Base-by-base conservation (phyloP, 1,139 yeast species). In the Taiozyma sp. region DNA sequence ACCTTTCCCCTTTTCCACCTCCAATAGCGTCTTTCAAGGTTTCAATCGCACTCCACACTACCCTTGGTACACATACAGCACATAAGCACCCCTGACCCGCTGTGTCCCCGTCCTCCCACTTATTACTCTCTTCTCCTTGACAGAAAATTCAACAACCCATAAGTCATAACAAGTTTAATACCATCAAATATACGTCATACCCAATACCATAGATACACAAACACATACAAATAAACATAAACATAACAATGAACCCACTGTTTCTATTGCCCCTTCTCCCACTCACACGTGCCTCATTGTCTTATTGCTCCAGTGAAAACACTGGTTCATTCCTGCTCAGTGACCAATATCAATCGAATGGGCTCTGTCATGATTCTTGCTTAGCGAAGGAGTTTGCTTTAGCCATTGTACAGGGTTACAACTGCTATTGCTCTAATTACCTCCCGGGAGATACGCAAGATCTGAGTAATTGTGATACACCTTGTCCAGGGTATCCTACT, bases 371-470 rank as follows among this genome's bases (percentile, higher is more conserved):
- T 7, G 71, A 70, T 50, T 64, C 69, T 41, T 84, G 90, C 62
- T 54, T 57, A 14, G 40, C 14, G n/a, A 35, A 44, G 6, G 82
- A 80, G n/a, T 79, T 68, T 59, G 74, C 81, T 3, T 79, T 75
- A 50, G 89, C 82, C 5, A 73, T 84, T 45, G 66, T 83, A 19
- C 83, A 75, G 53, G 72, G 70, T 26, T 59, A 67, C 48, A 54
- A 71, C 47, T 84, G 90, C 65, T 84, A 83, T 80, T 84, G 90
- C 62, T 74, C 86, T 11, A 73, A 83, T 60, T 62, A 65, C 39
- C 66, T 76, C 5, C 88, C 88, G 0, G 70, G 62, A 2, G 60
- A 62, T 30, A 68, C 77, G 2, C 66, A 68, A 1, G 58, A 62
- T 39, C 50, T 65, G 39, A 49, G 63, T 34, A 56, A 71, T 26